Evolutionary conservation across 768 basidiomycete species (phyloP), one percentile per base, ranked within the genome.

Genomic region (Stropharia rugosoannulata): DNA sequence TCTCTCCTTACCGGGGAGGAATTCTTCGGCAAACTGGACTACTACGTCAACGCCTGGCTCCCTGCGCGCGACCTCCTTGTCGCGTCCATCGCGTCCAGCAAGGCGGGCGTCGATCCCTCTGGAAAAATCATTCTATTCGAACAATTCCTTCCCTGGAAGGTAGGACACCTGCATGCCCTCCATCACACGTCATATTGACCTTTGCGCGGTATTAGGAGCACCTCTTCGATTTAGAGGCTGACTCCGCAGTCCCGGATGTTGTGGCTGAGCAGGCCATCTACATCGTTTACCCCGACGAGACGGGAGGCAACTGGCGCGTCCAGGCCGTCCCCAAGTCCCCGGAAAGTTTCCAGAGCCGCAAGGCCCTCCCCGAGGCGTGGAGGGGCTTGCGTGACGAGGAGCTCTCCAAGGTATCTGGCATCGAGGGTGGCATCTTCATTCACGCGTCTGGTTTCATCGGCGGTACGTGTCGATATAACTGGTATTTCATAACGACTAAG

Each of bases 361-460:
- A 96, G 71, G 86, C 94, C 1, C 76, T 99, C 39, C 97, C 97
- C 1, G 94, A 97, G 66, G 77, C 79, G 59, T 99, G 97, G 97
- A 81, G 95, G 58, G 97, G 97, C 5, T 72, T 94, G 38, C 79
- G 97, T 45, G 96, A 98, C 69, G 89, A 91, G 9, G 80, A 81
- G 43, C 75, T 99, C 39, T 89, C 87, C 45, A 73, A 81, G 60
- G 72, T 82, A 6, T 84, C 84, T 13, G 92, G 93, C 2, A 84
- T 98, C 57, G 81, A 84, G 0, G 93, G 87, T 1, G 81, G 95
- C 49, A 84, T 97, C 51, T 99, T 99, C 66, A 86, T 95, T 22
- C 97, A 99, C 72, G 93, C 95, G 1, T 90, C 89, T 56, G 97
- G 97, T 7, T 99, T 99, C 70, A 98, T 95, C 65, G 97, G 97